Percentiles rank a stretch among this genome's conserved stretches.
Conservation (phyloP, 768 basidiomycete species). For the Boletus tomentosulus region DNA sequence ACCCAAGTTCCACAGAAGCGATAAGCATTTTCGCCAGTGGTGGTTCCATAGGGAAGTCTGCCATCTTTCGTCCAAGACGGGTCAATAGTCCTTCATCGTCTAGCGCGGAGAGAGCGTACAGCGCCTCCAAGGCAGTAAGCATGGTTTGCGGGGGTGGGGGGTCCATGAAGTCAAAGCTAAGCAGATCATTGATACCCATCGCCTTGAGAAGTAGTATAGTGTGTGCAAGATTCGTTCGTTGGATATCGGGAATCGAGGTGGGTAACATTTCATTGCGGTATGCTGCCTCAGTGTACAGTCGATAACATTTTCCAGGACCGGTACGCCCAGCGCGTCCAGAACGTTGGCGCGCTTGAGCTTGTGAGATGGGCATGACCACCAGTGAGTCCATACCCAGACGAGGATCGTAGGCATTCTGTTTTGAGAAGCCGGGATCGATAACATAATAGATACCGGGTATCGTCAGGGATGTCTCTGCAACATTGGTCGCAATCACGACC, state of each 20-base stretch:
- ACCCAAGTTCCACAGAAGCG: conserved; percentile 93
- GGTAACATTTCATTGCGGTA: conserved; percentile 99
- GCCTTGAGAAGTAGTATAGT: conserved; percentile 97
- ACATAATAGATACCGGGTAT: conserved; percentile 99
- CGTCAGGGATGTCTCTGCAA: conserved; percentile 96
- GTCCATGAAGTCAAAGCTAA: conserved; percentile 99
- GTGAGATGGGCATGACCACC: conserved; percentile 97
- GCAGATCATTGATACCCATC: conserved; percentile 97
- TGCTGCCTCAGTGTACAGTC: conserved; percentile 95
- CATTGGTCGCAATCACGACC: conserved; percentile 99
- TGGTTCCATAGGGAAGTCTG: conserved; percentile 98
- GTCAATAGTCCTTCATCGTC: conserved; percentile 97
- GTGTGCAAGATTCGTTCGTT: conserved; percentile 85
- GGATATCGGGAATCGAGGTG: conserved; percentile 96
- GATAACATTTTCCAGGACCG: conserved; percentile 97
- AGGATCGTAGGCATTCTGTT: conserved; percentile 98
- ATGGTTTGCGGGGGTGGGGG: conserved; percentile 96
- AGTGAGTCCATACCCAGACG: conserved; percentile 98
- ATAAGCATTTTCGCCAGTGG: conserved; percentile 97
- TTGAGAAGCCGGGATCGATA: conserved; percentile 96
- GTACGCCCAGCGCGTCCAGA: conserved; percentile 96
- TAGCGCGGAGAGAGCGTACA: conserved; percentile 93
- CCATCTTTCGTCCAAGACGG: conserved; percentile 95
- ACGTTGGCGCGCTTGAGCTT: conserved; percentile 95
- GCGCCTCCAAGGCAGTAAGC: conserved; percentile 90